These are phyloP conservation scores for Davidsoniella neocaledoniae DNA, from an alignment of 2,329 filamentous ascomycete species.

Conservation along the genomic window DNA sequence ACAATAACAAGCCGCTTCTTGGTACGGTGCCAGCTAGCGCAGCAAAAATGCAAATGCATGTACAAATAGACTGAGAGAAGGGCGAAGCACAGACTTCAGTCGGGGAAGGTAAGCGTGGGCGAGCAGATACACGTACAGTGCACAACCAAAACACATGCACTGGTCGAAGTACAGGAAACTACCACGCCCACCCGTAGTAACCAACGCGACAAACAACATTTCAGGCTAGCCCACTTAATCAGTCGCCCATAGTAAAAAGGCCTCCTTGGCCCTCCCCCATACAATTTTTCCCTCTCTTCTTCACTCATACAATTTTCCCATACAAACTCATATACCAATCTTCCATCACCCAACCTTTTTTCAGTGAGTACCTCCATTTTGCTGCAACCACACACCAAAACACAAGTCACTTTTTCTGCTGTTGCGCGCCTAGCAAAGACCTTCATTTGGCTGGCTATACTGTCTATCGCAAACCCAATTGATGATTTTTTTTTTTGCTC, in stretches of 20 bases:
- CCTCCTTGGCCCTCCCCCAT: conserved; percentile 37
- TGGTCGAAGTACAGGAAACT: conserved; percentile 13
- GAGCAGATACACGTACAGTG: conserved; percentile 11
- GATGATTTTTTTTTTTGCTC: conserved; percentile 2
- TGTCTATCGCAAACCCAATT: conserved; percentile 3
- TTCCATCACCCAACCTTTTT: conserved; percentile 21
- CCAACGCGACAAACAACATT: conserved; percentile 11
- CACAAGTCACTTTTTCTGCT: conserved; percentile 16
- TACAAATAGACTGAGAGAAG: not conserved
- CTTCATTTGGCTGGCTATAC: not conserved
- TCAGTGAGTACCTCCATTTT: conserved; percentile 35
- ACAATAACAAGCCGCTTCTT: too few relatives aligned
- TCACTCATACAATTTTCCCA: conserved; percentile 46
- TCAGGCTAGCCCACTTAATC: conserved; percentile 30
- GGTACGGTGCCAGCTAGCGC: too few relatives aligned
- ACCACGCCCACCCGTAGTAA: conserved; percentile 3
- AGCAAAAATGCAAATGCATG: not conserved
- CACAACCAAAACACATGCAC: too few relatives aligned
- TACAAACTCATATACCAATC: conserved; percentile 35
- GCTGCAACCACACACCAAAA: conserved; percentile 16
- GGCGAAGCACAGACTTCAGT: conserved; percentile 1
- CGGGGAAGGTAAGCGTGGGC: not conserved
- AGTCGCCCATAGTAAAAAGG: conserved; percentile 51
- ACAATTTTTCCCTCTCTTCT: conserved; percentile 38
- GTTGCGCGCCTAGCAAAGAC: not conserved